Evolutionary conservation across 441 rosid genomes (phyloP).

Genomic region (Rhodomyrtus psidioides): DNA sequence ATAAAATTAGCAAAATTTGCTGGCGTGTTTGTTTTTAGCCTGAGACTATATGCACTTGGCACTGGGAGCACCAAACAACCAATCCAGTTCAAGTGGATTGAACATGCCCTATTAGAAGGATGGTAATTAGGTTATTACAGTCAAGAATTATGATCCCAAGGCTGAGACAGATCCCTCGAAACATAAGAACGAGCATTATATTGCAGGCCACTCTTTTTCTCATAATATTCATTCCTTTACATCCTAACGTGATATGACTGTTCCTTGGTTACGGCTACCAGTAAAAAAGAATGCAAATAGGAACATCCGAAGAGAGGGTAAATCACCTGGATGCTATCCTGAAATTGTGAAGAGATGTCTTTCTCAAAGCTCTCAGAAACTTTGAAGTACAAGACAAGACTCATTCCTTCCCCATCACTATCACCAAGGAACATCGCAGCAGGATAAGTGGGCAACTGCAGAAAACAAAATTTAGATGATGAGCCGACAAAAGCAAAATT

Average conservation of each 20-base stretch:
- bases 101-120: background rate
- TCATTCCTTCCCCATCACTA: constrained; percentile 90
- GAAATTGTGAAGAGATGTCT: constrained; percentile 51
- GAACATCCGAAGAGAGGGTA: background rate
- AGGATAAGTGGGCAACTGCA: constrained; percentile 87
- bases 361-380: constrained; percentile 49
- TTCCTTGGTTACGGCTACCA: background rate
- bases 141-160: background rate
- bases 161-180: background rate
- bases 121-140: background rate
- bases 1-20: background rate
- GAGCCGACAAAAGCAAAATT: background rate
- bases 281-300: background rate
- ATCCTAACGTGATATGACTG: background rate
- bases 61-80: background rate
- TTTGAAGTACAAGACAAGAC: constrained; percentile 80
- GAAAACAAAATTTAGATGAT: constrained; percentile 3
- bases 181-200: background rate
- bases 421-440: constrained; percentile 88
- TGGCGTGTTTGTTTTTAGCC: background rate
- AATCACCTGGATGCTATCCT: constrained; percentile 63
- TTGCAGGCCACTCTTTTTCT: background rate
- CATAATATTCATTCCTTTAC: background rate
- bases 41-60: background rate
- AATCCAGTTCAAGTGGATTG: background rate